phyloP scores from a whole-genome alignment of 2,329 filamentous ascomycete genomes.

The Polytolypa hystricis region DNA sequence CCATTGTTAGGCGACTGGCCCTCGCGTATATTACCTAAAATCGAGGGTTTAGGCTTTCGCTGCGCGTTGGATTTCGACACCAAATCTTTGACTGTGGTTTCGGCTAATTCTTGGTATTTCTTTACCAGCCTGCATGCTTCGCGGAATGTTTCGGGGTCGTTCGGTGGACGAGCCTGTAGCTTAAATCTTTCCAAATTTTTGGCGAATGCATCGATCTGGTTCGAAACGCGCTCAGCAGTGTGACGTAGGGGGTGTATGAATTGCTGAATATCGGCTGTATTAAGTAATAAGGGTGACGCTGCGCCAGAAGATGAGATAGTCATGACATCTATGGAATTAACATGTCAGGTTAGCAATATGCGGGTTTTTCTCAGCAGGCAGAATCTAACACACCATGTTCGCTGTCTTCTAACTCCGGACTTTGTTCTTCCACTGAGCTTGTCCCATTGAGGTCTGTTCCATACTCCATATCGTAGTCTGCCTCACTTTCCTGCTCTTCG shows the following conservation, averaged over 20 bases:
- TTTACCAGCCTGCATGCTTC: conserved; percentile 59
- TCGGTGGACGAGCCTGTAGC: conserved; percentile 28
- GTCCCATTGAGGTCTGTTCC: conserved; percentile 19
- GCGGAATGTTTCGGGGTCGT: conserved; percentile 45
- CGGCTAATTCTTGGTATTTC: conserved; percentile 49
- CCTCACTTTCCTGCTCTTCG: conserved; percentile 13
- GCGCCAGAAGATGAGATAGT: conserved; percentile 8
- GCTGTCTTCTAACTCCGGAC: conserved; percentile 2
- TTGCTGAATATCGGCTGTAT: conserved; percentile 38
- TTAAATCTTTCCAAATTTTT: conserved; percentile 67
- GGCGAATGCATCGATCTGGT: conserved; percentile 80
- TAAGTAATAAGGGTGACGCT: conserved; percentile 24
- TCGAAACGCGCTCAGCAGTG: conserved; percentile 58
- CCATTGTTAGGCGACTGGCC: conserved; percentile 1
- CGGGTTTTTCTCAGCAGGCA: not conserved
- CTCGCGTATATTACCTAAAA: not conserved
- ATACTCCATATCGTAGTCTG: conserved; percentile 18
- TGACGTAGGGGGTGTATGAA: conserved; percentile 50
- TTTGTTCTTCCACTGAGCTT: conserved; percentile 13
- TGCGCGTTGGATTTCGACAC: conserved; percentile 27
- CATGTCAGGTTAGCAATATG: not conserved
- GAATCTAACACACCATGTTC: conserved; percentile 9
- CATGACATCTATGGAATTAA: conserved; percentile 6
- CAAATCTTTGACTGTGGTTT: conserved; percentile 37
- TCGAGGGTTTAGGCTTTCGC: conserved; percentile 23